Base-by-base conservation (phyloP, 2,329 filamentous ascomycete species). In the Cadophora sp. region DNA sequence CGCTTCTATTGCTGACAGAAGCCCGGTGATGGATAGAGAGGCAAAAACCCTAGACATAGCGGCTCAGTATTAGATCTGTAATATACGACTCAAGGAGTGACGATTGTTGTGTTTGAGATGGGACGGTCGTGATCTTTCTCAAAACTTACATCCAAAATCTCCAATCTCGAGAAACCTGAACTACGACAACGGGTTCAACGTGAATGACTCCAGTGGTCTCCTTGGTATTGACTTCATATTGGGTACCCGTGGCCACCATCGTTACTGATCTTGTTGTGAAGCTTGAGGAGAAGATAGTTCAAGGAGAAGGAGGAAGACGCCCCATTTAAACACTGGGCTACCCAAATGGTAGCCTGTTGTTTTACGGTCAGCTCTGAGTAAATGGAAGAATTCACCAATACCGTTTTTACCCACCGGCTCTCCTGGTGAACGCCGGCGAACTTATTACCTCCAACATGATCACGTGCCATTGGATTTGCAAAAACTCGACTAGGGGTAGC, bases 1-100 rank as follows among this genome's bases (percentile, higher is more conserved):
- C 20, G 72, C 72, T 62, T 74, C 75, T 30, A 77, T 59, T 9
- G 75, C 71, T 64, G 74, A 70, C 30, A 75, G 69, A 6, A 71
- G 24, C 14, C 51, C 59, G 2, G 60, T 66, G 53, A 69, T 39
- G n/a, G 50, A 63, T 3, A 71, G 62, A n/a, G 65, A 50, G 2
- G 53, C 39, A 22, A 69, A 55, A n/a, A 69, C 60, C 24, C 36
- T 45, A 30, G 36, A 2, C 8, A 39, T 2, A 11, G 8, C 11
- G 36, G 36, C 2, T 39, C 11, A 39, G 36, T 13, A 39, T 39
- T 39, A 39, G 36, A 3, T 39, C 36, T 39, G 36, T 8, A 9
- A 39, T 4, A 39, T 9, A 39, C 2, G 36, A 39, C 1, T 9
- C 4, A 39, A 39, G 11, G 11, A 39, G 36, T 2, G 5, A 39